Base-by-base conservation (phyloP, 176 grass and related monocot genomes). In the Musa acuminata region DNA sequence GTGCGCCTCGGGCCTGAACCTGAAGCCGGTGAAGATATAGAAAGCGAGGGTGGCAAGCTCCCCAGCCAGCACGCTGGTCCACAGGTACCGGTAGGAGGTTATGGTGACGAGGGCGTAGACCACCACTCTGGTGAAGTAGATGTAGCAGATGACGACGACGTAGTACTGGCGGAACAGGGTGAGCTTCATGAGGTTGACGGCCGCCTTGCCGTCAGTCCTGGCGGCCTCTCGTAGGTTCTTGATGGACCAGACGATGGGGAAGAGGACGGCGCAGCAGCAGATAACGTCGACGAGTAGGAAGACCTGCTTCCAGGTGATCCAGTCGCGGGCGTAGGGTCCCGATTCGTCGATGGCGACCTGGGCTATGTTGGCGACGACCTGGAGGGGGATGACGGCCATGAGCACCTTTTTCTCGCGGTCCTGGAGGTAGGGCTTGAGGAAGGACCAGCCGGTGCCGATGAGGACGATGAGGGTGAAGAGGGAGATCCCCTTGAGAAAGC, bases 381-480 rank as follows among this genome's bases (percentile, higher is more conserved):
- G 69, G n/a, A 71, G 69, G 43, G 69, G 69, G 69, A 71, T 71
- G 48, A 71, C 69, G 9, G 21, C 69, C 69, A 71, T 71, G 69
- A 71, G 69, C 19, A 70, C 69, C 69, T 72, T 72, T 21, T 52
- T 72, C 19, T 72, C 69, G 10, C 49, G 69, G 2, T 52, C 69
- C 19, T 72, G 69, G 69, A 72, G 69, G 49, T 72, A 52, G 49
- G 69, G 69, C 49, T 72, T 72, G 69, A 72, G 69, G 69, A 72
- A 72, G 49, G 69, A 72, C 69, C 69, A 72, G 17, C 69, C 69
- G 10, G 69, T 72, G 50, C 69, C 69, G 69, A 72, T 72, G 49
- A 72, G 69, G 49, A 72, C 69, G 69, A 72, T 51, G n/a, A 72
- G 69, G 19, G 69, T 72, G 49, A 72, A 72, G 69, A 72, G 69